A percentile compares a stretch with the other conserved stretches of the same genome.
Evolutionary conservation across 2,329 filamentous ascomycete species (phyloP).

Genomic region (Fusarium beomiforme): DNA sequence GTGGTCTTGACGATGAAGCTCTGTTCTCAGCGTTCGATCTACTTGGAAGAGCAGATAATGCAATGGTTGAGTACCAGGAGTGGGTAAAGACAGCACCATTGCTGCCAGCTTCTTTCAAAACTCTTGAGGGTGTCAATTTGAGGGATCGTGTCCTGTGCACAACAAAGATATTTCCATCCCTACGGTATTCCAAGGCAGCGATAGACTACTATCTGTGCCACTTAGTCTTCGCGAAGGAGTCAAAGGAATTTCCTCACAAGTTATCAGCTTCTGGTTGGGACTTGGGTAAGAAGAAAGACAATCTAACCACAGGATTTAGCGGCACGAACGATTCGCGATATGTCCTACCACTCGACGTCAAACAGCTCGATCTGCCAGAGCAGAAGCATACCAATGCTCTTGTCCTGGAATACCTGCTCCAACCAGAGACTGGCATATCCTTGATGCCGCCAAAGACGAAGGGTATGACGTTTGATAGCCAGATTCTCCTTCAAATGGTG

Average conservation of each 20-base stretch:
- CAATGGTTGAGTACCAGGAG: constrained; percentile 58
- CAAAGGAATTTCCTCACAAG: constrained; percentile 71
- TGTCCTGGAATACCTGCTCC: constrained; percentile 69
- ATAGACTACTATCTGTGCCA: constrained; percentile 72
- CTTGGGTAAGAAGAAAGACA: constrained; percentile 57
- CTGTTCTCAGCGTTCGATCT: constrained; percentile 58
- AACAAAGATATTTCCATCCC: constrained; percentile 59
- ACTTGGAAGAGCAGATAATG: constrained; percentile 62
- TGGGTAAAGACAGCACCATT: constrained; percentile 55
- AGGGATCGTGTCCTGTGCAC: constrained; percentile 61
- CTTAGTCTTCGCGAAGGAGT: constrained; percentile 69
- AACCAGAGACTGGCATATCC: constrained; percentile 57
- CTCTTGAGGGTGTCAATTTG: constrained; percentile 65
- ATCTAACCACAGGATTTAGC: constrained; percentile 72
- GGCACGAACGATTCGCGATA: constrained; percentile 72
- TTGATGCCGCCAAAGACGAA: not conserved
- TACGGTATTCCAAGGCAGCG: constrained; percentile 61
- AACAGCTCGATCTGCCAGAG: constrained; percentile 62
- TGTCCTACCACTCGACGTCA: constrained; percentile 66
- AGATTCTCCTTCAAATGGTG: constrained; percentile 57
- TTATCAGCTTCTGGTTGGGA: constrained; percentile 76
- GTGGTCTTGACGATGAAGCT: constrained; percentile 62
- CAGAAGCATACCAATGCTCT: constrained; percentile 74
- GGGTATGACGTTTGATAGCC: constrained; percentile 36
- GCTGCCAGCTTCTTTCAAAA: constrained; percentile 51